phyloP scores from a whole-genome alignment of 2,329 filamentous ascomycete species.

The Aspergillus sp. region DNA sequence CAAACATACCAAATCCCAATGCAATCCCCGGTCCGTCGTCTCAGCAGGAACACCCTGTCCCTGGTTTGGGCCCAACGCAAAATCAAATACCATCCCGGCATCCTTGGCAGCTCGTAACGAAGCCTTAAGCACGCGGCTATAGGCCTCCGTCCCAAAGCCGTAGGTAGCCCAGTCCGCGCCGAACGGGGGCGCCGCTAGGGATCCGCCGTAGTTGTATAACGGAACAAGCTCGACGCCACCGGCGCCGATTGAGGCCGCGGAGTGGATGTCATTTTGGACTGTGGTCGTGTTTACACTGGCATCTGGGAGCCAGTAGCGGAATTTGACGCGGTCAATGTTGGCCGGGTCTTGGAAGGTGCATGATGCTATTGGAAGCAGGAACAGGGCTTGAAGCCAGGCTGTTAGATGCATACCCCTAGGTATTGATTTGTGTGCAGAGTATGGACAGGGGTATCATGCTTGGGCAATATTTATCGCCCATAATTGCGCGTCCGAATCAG shows the following conservation, averaged over 20 bases:
- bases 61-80: conserved; percentile 49
- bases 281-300: neutral
- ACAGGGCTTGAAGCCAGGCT: no score
- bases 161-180: neutral
- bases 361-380: no score
- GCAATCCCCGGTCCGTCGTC: conserved; percentile 29
- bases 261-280: neutral
- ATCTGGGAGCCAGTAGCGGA: conserved; percentile 2
- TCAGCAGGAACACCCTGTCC: conserved; percentile 48
- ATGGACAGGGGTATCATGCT: no score
- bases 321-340: neutral
- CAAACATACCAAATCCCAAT: conserved; percentile 4
- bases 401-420: no score
- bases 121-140: neutral
- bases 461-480: no score
- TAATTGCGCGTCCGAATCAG: no score
- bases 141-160: neutral
- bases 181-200: neutral
- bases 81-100: conserved; percentile 45
- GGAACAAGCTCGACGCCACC: neutral
- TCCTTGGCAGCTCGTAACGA: conserved; percentile 22
- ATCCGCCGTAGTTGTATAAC: neutral
- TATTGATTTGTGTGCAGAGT: no score
- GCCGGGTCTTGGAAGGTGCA: no score
- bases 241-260: neutral